Base-by-base conservation (phyloP, 768 basidiomycete genomes). In the Mycena maculata region DNA sequence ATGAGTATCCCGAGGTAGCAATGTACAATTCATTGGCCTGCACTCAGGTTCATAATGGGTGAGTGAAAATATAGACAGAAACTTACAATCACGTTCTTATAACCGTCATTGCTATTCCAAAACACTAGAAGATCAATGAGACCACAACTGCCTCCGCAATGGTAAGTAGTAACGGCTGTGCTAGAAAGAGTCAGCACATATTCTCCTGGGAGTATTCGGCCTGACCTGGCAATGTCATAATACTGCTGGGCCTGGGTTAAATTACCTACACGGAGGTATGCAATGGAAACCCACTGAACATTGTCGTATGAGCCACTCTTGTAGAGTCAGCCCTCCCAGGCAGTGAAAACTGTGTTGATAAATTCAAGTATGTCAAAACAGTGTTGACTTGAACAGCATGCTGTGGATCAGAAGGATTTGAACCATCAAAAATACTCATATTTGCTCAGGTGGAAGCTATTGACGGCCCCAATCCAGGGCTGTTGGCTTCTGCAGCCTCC, bases 11-110 rank as follows among this genome's bases (percentile, higher is more conserved):
- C 15, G 70, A 71, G 25, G 59, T 52, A 23, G 68, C 60, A 20
- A 69, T 69, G 25, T 69, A 71, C 15, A 71, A 55, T 47, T 71
- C 70, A 47, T 69, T 71, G n/a, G 70, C 69, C 70, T 71, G 27
- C 0, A 33, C 20, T 13, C 33, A 3, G n/a, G 18, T 8, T 36
- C 8, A 36, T 36, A 6, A 16, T 28, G 0, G 39, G 12, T 27
- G 12, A 16, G 8, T 22, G 16, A 2, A 33, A 54, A 3, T 6
- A 36, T n/a, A 33, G 4, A 0, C 30, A 10, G 7, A 39, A 36
- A 49, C 59, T 23, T 23, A 71, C 70, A 42, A 71, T 56, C 28
- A 68, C 70, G 44, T 71, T 71, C 58, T 71, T 71, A 33, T 71
- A 71, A 47, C 69, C 66, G 47, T 55, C 63, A 20, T 45, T 56